Conservation (phyloP, 257 asterid genomes). For the Perilla frutescens region DNA sequence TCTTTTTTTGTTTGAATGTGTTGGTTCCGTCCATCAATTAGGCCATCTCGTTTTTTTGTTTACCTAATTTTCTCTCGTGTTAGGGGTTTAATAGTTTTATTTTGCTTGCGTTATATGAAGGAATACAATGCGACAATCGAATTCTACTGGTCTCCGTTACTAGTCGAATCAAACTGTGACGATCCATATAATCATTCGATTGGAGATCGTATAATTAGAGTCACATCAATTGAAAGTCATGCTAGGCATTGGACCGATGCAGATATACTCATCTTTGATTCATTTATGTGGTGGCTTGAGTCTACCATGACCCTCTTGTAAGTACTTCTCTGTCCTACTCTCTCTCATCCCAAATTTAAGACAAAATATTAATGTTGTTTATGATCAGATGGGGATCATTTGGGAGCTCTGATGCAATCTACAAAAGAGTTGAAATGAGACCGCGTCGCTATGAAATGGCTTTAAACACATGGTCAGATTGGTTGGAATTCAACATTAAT, state of each 20-base stretch:
- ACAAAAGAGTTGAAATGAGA: constrained; percentile 47
- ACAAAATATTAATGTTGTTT: neutral
- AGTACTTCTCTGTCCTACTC: neutral
- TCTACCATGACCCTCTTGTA: constrained; percentile 13
- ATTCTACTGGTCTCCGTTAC: constrained; percentile 71
- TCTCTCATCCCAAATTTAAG: neutral
- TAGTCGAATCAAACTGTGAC: constrained; percentile 66
- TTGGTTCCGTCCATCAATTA: constrained; percentile 16
- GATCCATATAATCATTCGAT: constrained; percentile 42
- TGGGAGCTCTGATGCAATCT: constrained; percentile 45
- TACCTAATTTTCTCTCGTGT: neutral
- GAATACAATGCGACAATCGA: constrained; percentile 68
- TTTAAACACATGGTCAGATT: constrained; percentile 64
- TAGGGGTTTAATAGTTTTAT: neutral
- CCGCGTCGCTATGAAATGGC: constrained; percentile 59
- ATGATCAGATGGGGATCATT: constrained; percentile 62
- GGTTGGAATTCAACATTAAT: constrained; percentile 62
- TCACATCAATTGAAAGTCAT: constrained; percentile 56
- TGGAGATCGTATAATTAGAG: constrained; percentile 39
- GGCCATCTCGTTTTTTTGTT: neutral
- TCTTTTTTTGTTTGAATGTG: no score
- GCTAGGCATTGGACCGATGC: constrained; percentile 65
- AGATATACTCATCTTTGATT: constrained; percentile 61
- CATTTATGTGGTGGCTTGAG: constrained; percentile 63
- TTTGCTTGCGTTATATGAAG: constrained; percentile 31